These are phyloP conservation scores for Citrus glauca DNA, from an alignment of 345 rosid species.

Conservation along the genomic window DNA sequence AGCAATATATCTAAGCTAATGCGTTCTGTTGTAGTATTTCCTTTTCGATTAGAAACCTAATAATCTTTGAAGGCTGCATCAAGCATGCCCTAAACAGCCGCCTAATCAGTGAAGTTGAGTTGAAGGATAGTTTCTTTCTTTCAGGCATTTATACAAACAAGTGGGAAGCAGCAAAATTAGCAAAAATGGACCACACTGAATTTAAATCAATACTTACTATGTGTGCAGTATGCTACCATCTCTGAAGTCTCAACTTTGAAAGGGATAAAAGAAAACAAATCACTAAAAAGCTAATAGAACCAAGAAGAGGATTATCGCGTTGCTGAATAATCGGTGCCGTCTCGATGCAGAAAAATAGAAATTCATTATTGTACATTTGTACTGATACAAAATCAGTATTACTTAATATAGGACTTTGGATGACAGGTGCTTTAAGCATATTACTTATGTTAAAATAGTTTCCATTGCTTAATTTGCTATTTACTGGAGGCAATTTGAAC, in stretches of 20 bases:
- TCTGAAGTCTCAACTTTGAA: background rate
- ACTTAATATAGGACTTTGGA: too few species aligned
- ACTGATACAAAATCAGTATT: too few species aligned
- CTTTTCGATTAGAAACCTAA: background rate
- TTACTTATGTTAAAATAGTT: too few species aligned
- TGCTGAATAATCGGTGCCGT: too few species aligned
- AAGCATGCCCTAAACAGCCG: background rate
- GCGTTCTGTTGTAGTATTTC: background rate
- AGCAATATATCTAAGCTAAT: too few species aligned
- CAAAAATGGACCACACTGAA: background rate
- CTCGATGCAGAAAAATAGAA: too few species aligned
- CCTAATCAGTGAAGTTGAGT: background rate
- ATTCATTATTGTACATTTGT: too few species aligned
- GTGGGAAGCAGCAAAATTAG: background rate
- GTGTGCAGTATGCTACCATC: background rate
- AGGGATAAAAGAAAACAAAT: background rate
- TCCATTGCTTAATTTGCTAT: too few species aligned
- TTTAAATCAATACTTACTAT: background rate
- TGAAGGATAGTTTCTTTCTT: background rate
- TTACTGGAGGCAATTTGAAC: too few species aligned
- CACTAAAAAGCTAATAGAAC: background rate
- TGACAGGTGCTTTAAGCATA: too few species aligned
- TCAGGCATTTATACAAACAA: conserved; percentile 1
- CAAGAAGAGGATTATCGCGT: background rate
- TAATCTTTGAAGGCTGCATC: background rate